Conservation (phyloP, 2,329 filamentous ascomycete species). For the Fusarium duplospermum region DNA sequence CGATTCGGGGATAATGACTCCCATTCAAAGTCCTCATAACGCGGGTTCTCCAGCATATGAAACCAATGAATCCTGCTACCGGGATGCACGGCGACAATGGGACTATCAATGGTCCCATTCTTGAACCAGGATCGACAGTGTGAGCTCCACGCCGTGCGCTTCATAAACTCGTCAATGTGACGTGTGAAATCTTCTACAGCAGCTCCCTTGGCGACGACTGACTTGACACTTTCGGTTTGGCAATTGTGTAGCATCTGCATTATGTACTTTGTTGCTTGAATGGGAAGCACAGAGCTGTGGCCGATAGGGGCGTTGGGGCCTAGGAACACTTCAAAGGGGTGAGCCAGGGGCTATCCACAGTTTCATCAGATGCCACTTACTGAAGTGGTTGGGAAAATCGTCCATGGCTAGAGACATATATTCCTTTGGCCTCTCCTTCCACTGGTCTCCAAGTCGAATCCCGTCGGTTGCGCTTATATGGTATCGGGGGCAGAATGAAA, state of each 20-base stretch:
- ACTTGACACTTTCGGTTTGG: slow-evolving; percentile 39
- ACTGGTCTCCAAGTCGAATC: not conserved
- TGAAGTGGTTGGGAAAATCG: slow-evolving; percentile 43
- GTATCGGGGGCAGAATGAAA: slow-evolving; percentile 18
- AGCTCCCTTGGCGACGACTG: slow-evolving; percentile 39
- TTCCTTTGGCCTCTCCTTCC: slow-evolving; percentile 7
- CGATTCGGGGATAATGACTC: not conserved
- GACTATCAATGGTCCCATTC: not conserved
- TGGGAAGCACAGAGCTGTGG: slow-evolving; percentile 42
- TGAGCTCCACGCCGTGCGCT: slow-evolving; percentile 40
- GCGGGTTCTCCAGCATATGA: not conserved
- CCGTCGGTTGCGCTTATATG: not conserved
- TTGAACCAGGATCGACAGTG: slow-evolving; percentile 32
- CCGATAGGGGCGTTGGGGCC: slow-evolving; percentile 43
- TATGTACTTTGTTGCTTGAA: slow-evolving; percentile 43
- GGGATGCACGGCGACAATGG: not conserved
- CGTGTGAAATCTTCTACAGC: slow-evolving; percentile 47
- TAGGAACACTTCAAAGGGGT: slow-evolving; percentile 35
- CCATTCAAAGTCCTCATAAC: slow-evolving; percentile 1
- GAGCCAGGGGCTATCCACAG: not conserved
- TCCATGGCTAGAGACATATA: slow-evolving; percentile 34
- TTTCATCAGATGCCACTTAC: slow-evolving; percentile 1
- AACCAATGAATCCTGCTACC: not conserved
- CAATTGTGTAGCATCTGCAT: slow-evolving; percentile 47
- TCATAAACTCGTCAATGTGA: slow-evolving; percentile 45